Percentiles rank a stretch among this genome's conserved stretches.
These are phyloP conservation scores for Dioscorea cayenensis DNA, from an alignment of 116 monocot species.

Conservation along the genomic window DNA sequence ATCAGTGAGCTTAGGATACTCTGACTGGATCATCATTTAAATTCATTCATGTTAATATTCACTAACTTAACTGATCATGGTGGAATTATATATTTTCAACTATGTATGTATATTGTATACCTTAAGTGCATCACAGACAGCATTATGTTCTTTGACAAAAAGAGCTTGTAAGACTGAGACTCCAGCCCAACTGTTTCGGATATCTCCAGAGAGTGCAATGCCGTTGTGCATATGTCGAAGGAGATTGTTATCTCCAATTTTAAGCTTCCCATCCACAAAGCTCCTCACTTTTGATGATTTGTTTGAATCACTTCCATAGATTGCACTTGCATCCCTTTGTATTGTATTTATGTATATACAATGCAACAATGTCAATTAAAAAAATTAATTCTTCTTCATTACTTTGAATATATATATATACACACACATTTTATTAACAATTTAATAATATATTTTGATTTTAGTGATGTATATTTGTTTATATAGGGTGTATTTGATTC, in stretches of 20 bases:
- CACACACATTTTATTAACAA: no score
- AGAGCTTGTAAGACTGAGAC: conserved; percentile 52
- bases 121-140: conserved; percentile 57
- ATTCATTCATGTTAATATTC: background rate
- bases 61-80: background rate
- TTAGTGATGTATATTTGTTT: no score
- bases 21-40: conserved; percentile 12
- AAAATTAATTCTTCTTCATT: background rate
- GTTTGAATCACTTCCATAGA: conserved; percentile 27
- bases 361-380: background rate
- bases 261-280: conserved; percentile 42
- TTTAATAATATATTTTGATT: no score
- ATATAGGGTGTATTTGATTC: background rate
- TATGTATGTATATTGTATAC: no score
- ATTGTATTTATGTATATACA: background rate
- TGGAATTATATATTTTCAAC: background rate
- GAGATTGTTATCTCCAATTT: conserved; percentile 34
- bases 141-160: conserved; percentile 52
- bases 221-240: conserved; percentile 27
- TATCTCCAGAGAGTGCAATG: conserved; percentile 34
- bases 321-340: conserved; percentile 50
- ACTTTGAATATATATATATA: no score
- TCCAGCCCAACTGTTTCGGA: conserved; percentile 62
- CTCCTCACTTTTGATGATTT: conserved; percentile 19
- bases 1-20: conserved; percentile 34